Evolutionary conservation across 2,329 filamentous ascomycete species (phyloP), one percentile per base, ranked within the genome.

Genomic region (Helminthosporium solani): DNA sequence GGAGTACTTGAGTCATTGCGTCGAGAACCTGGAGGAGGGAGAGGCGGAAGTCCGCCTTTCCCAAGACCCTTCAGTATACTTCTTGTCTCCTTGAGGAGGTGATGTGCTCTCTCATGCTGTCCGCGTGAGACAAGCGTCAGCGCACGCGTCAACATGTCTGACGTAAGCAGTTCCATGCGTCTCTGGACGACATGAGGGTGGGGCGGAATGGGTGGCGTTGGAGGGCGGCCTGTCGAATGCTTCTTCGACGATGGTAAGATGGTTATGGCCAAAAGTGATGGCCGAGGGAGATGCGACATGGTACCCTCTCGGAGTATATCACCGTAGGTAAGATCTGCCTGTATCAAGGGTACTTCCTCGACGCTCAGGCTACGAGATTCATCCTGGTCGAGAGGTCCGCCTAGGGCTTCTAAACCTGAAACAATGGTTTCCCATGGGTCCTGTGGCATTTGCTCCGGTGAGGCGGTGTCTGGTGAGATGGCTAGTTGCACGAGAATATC

Each of bases 341-440:
- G 94, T 51, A 99, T 90, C 40, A 99, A 76, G 0, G 94, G 94
- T 2, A 97, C 84, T 70, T 99, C 94, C 68, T 99, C 94, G 1
- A 97, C 88, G 23, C 90, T 96, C 2, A 89, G 72, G 0, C 85
- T 80, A 27, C 92, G 83, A 61, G 90, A 86, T 33, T 94, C 90
- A 50, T 97, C 92, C 47, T 85, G 84, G 55, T 97, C 94, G 39
- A 90, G 77, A 0, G 90, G 84, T 1, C 92, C 94, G 18, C 94
- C 90, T 2, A 99, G 81, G 3, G 92, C 94, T 72, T 99, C 94
- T 9, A 99, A 75, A 0, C 92, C 92, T 4, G 94, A 97, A 16
- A 99, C 90, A 49, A 99, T 92, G 40, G 89, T 94, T 71, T 97
- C 94, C 94, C 94, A 99, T 0, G 91, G 86, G 64, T 99, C 94